Evolutionary conservation across 257 asterid genomes (phyloP).

Genomic region (Solanum neorickii): DNA sequence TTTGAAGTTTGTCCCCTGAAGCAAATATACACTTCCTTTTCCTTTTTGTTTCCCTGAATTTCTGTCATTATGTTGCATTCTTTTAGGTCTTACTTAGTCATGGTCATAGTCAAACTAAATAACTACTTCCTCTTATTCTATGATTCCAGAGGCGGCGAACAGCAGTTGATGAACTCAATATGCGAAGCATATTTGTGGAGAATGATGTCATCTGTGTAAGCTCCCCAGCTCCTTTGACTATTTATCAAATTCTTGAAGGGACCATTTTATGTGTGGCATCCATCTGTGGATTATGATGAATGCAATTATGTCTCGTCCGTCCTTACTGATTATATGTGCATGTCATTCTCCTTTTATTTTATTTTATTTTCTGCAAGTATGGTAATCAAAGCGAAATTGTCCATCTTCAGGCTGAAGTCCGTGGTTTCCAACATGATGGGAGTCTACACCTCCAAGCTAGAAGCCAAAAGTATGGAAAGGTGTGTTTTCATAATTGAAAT

Average conservation of each 20-base stretch:
- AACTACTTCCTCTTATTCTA: neutral
- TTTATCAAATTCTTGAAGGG: neutral
- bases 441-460: slow-evolving; percentile 84
- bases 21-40: neutral
- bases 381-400: neutral
- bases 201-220: slow-evolving; percentile 90
- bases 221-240: neutral
- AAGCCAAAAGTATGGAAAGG: slow-evolving; percentile 98
- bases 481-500: slow-evolving; percentile 5
- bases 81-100: neutral
- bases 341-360: neutral
- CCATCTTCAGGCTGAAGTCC: slow-evolving; percentile 73
- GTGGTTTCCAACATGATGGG: slow-evolving; percentile 90
- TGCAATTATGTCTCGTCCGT: neutral
- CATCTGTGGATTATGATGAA: neutral
- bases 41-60: neutral
- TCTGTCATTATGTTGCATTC: neutral
- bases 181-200: slow-evolving; percentile 90
- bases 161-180: slow-evolving; percentile 88
- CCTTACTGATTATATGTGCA: neutral
- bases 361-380: neutral
- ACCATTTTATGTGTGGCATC: neutral
- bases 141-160: slow-evolving; percentile 77
- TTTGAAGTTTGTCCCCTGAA: neutral
- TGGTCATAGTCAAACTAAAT: neutral